Evolutionary conservation across 257 asterid species (phyloP), one percentile per base, ranked within the genome.

Genomic region (Salvia splendens): DNA sequence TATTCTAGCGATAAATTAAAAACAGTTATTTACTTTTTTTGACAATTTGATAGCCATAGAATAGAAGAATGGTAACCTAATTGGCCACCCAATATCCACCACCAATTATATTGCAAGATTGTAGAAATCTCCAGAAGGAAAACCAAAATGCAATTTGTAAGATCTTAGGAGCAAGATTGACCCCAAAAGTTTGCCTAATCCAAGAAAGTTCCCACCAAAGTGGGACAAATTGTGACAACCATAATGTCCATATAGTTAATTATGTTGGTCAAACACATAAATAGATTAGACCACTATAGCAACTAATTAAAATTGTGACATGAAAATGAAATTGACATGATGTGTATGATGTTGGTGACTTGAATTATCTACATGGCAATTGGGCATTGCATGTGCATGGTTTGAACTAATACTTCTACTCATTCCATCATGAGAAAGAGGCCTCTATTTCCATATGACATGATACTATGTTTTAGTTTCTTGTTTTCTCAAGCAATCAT

Each of bases 321-420:
- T 24, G 30, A 24, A 24, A 24, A 24, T 24, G 30, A 48, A 15
- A 68, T 24, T 64, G 78, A 77, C 58, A 51, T 51, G 82, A 78
- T 64, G 28, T 63, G 32, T 64, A 36, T 52, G 65, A 57, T 65
- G 82, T 36, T 69, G 59, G 63, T 51, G 76, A 46, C 41, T 45
- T 78, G 82, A 64, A 73, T n/a, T 35, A 46, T 73, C 40, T 65
- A 17, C 30, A 32, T 69, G 76, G 78, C 71, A 56, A 78, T 24
- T 15, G 55, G 66, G 75, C 91, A 80, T 51, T 54, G 45, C 86
- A 80, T 77, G 82, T 85, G 87, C 58, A 55, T 10, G 73, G 86
- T 75, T 77, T 76, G 30, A 24, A 24, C 30, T 24, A 24, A 24
- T 24, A 24, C 30, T 24, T 24, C 30, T 1, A 24, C 30, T 24